Base-by-base conservation (phyloP, 306 rosid species). In the Sophora flavescens region DNA sequence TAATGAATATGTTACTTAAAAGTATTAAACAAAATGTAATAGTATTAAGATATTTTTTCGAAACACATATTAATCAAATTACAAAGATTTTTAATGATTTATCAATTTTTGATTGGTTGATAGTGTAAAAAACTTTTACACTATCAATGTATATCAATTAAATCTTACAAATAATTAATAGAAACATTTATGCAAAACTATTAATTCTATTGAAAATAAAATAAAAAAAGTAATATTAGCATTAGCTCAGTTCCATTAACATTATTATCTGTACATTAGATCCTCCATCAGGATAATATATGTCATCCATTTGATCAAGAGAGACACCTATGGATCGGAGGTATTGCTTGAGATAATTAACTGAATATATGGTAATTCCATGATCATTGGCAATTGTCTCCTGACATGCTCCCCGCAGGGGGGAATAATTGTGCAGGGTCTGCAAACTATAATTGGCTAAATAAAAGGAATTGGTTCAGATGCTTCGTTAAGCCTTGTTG, bases 371-470 rank as follows among this genome's bases (percentile, higher is more conserved):
- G n/a, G n/a, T n/a, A n/a, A n/a, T n/a, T n/a, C n/a, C 32, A 10
- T 41, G 5, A 64, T 64, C 10, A 1, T 64, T 64, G 53, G 39
- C 39, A n/a, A 5, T 10, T 65, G 70, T 65, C 54, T 22, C 70
- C 22, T 42, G 0, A 33, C 38, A 33, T 33, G 38, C 38, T 33
- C 30, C 30, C 30, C 30, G 30, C 30, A 28, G n/a, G n/a, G n/a
- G n/a, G n/a, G n/a, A n/a, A n/a, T n/a, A n/a, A n/a, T n/a, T n/a
- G n/a, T n/a, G n/a, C n/a, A n/a, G n/a, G n/a, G 38, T 33, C 41
- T 67, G 41, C 26, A 6, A 45, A 32, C 42, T 14, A 47, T 45
- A n/a, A n/a, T 67, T 47, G 28, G 28, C 59, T 48, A 68, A 30
- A 67, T 11, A 66, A 13, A 28, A 28, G 72, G 57, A 7, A 14